Evolutionary conservation across 1,139 yeast species (phyloP), one percentile per base, ranked within the genome.

Genomic region (Geotrichum bryndzae): DNA sequence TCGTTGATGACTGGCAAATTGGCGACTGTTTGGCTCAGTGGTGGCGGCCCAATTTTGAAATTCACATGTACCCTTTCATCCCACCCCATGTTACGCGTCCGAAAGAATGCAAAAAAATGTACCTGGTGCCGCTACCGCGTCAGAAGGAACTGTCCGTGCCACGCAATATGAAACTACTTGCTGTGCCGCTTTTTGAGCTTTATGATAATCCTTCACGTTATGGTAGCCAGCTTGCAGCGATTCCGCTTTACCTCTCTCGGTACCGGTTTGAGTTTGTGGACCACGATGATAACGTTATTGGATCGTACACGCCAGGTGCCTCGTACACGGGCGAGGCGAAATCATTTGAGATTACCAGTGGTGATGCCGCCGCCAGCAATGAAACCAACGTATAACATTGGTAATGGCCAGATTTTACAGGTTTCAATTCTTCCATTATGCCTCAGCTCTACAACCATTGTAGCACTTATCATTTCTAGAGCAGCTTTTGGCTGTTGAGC

Each of bases 11-110:
- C 38, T 73, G 76, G 76, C 68, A 69, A n/a, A 66, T 74, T 51
- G 73, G 72, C 33, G 76, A 73, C 52, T 71, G 77, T 53, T 55
- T 76, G 15, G 74, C 74, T 1, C 76, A 73, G 60, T 76, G 78
- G 78, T 76, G 76, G 74, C 71, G 79, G 61, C 78, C 78, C 3
- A 74, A 75, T 56, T 68, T 69, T 50, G 76, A 73, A 45, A 68
- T 70, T 2, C 69, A 69, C 62, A 71, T 73, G 64, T 76, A 76
- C 60, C 79, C 79, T 15, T 76, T 74, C 61, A 68, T 74, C 46
- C 75, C 78, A 2, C 73, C 74, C 4, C 77, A 75, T 61, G 69
- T 74, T 23, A 66, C 76, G 7, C 68, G 73, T 6, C 76, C 76
- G 31, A 74, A 73, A 64, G 79, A 76, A 62, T 68, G 76, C 63